Conservation (phyloP, 345 rosid species). For the Eucalyptus erythrocorys region DNA sequence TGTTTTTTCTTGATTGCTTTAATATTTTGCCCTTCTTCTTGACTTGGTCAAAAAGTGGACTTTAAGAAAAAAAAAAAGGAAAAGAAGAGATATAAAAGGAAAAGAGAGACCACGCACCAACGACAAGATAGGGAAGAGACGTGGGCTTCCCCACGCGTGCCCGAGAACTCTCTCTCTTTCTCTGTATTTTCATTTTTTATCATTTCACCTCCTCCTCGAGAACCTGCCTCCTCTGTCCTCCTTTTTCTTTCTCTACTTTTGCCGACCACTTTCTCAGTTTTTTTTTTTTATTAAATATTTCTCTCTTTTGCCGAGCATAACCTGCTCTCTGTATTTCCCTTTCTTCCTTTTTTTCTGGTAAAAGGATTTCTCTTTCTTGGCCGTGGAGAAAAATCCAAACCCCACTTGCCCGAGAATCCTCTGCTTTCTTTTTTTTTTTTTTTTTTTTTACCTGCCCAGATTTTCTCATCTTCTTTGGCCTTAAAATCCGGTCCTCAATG, state of each 20-base stretch:
- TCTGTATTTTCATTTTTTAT: too few relatives aligned
- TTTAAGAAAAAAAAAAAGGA: too few relatives aligned
- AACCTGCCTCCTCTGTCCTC: too few relatives aligned
- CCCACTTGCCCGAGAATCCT: not conserved
- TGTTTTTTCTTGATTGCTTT: not conserved
- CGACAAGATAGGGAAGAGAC: too few relatives aligned
- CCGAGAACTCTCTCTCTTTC: not conserved
- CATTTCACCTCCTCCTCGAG: too few relatives aligned
- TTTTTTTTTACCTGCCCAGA: not conserved
- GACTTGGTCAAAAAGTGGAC: not conserved
- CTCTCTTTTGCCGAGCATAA: not conserved
- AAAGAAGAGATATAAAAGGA: too few relatives aligned
- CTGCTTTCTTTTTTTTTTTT: not conserved
- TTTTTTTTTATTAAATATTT: too few relatives aligned
- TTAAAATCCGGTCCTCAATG: too few relatives aligned
- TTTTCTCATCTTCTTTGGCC: too few relatives aligned
- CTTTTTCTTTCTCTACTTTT: too few relatives aligned
- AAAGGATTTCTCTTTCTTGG: not conserved
- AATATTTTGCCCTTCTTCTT: not conserved
- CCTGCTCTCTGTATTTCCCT: not conserved
- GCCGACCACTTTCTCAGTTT: not conserved
- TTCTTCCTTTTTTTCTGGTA: not conserved
- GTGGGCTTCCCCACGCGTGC: not conserved
- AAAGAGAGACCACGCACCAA: too few relatives aligned
- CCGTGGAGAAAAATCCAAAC: not conserved